phyloP scores from a whole-genome alignment of 352 stramenopile species.

The Phytophthora brassicae region DNA sequence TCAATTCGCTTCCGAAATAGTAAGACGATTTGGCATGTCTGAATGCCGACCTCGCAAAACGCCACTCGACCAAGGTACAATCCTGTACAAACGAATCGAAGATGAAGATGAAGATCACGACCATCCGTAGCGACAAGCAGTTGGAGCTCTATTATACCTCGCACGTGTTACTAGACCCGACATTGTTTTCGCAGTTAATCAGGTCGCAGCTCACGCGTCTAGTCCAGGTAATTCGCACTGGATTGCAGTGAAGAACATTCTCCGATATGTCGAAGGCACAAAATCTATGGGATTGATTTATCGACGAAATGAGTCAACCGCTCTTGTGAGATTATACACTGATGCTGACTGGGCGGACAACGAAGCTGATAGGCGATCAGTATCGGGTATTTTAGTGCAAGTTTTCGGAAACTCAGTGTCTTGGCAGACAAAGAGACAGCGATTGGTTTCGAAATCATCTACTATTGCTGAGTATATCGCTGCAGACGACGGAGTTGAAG shows the following conservation, averaged over 20 bases:
- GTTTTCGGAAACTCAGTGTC: background rate
- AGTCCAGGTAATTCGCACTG: no score
- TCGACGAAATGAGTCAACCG: background rate
- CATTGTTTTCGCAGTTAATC: conserved; percentile 6
- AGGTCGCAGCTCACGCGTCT: background rate
- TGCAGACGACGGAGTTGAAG: background rate
- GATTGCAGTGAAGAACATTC: conserved; percentile 1
- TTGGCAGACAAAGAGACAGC: conserved; percentile 9
- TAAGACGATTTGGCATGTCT: conserved; percentile 1
- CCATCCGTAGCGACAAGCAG: conserved; percentile 3
- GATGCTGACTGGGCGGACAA: conserved; percentile 9
- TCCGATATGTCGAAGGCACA: conserved; percentile 9
- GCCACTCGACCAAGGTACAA: background rate
- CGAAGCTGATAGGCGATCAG: background rate
- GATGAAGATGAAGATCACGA: background rate
- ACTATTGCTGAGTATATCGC: conserved; percentile 9
- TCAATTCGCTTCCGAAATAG: background rate
- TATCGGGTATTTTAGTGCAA: background rate
- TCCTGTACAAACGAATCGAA: background rate
- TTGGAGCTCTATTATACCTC: conserved; percentile 1
- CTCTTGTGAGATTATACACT: background rate
- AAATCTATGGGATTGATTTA: background rate
- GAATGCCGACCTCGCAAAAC: conserved; percentile 1
- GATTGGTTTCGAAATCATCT: conserved; percentile 11
- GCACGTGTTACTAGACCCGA: conserved; percentile 5